Evolutionary conservation across 2,329 filamentous ascomycete genomes (phyloP).

Genomic region (Didymella glomerata): DNA sequence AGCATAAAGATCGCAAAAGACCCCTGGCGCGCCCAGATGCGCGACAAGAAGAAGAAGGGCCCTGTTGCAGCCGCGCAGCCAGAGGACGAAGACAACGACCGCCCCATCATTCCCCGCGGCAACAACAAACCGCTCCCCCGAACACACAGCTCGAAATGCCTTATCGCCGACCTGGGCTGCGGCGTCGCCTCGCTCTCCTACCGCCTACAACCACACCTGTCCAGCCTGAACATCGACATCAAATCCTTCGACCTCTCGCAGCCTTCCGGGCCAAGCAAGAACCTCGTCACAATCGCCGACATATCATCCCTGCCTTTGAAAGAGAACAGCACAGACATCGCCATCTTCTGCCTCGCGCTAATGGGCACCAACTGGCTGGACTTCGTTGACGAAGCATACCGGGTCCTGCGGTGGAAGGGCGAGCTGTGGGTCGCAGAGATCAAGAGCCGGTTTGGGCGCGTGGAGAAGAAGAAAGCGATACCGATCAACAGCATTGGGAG

Average conservation of each 20-base stretch:
- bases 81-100: slow-evolving; percentile 18
- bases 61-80: slow-evolving; percentile 25
- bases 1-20: slow-evolving; percentile 55
- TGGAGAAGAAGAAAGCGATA: slow-evolving; percentile 59
- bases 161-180: slow-evolving; percentile 90
- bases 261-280: slow-evolving; percentile 73
- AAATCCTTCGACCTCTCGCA: slow-evolving; percentile 88
- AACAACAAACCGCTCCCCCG: slow-evolving; percentile 69
- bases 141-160: slow-evolving; percentile 71
- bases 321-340: slow-evolving; percentile 81
- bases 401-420: slow-evolving; percentile 89
- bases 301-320: slow-evolving; percentile 82
- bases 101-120: slow-evolving; percentile 23
- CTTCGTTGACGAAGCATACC: slow-evolving; percentile 95
- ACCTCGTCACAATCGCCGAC: slow-evolving; percentile 85
- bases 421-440: slow-evolving; percentile 98
- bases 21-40: slow-evolving; percentile 54
- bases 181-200: slow-evolving; percentile 86
- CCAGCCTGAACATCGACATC: slow-evolving; percentile 75
- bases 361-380: slow-evolving; percentile 99
- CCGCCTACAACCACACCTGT: slow-evolving; percentile 68
- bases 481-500: slow-evolving; percentile 72
- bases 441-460: slow-evolving; percentile 84
- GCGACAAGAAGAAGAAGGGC: slow-evolving; percentile 41
- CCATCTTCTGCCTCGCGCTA: slow-evolving; percentile 92